phyloP scores from a whole-genome alignment of 805 yeast species.

The Lachancea sp. region DNA sequence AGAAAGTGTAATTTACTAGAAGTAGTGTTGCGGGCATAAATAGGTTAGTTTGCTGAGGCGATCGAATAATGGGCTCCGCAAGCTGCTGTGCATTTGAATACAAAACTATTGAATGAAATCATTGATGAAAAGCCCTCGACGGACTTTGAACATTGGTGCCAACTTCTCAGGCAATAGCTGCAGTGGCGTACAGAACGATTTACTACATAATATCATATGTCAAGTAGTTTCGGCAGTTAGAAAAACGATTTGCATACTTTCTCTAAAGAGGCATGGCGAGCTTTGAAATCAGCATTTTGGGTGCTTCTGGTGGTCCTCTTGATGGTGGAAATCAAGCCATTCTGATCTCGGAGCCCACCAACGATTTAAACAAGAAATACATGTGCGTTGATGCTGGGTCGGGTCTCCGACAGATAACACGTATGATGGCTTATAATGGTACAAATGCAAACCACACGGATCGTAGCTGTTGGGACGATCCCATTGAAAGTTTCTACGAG shows the following conservation, averaged over 20 bases:
- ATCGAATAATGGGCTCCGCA: too few relatives aligned
- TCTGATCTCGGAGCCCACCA: constrained; percentile 49
- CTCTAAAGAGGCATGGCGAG: constrained; percentile 9
- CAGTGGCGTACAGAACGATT: too few relatives aligned
- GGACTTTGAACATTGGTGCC: too few relatives aligned
- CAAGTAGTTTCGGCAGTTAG: too few relatives aligned
- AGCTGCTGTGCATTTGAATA: too few relatives aligned
- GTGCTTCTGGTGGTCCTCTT: constrained; percentile 81
- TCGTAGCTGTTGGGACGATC: not conserved
- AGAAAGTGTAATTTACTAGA: constrained; percentile 34
- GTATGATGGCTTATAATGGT: constrained; percentile 26
- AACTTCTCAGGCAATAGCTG: too few relatives aligned
- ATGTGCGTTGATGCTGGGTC: constrained; percentile 76
- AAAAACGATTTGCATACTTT: too few relatives aligned
- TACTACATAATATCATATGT: too few relatives aligned
- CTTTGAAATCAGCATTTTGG: constrained; percentile 62
- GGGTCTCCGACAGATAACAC: constrained; percentile 52
- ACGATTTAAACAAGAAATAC: constrained; percentile 33
- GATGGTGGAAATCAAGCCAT: constrained; percentile 65
- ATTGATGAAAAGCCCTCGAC: too few relatives aligned
- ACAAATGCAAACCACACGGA: constrained; percentile 6
- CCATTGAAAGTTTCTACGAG: constrained; percentile 20
- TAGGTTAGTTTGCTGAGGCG: too few relatives aligned
- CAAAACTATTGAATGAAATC: too few relatives aligned
- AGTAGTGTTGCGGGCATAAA: not conserved